Conservation (phyloP, 352 stramenopile species). For the Phytophthora citrophthora region DNA sequence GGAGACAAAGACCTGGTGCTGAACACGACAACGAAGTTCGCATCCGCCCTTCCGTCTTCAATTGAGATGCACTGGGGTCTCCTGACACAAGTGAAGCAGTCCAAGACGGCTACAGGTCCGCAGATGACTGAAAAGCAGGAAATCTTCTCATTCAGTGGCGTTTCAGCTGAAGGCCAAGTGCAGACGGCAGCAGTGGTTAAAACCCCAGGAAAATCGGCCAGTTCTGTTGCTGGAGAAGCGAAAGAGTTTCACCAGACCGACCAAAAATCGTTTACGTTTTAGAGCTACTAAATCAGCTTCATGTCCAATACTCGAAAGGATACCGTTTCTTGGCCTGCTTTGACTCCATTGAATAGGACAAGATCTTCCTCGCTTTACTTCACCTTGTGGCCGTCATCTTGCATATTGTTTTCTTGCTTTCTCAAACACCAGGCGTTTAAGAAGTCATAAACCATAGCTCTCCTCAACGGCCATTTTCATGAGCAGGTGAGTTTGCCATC, state of each 20-base stretch:
- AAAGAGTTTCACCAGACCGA: slow-evolving; percentile 8
- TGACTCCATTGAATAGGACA: no score
- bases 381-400: no score
- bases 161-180: slow-evolving; percentile 39
- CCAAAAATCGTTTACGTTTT: slow-evolving; percentile 21
- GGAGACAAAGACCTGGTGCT: slow-evolving; percentile 37
- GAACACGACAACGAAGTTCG: slow-evolving; percentile 28
- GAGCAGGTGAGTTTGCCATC: no score
- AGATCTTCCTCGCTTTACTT: no score
- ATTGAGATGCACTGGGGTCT: slow-evolving; percentile 57
- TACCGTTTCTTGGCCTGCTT: no score
- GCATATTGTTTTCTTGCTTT: no score
- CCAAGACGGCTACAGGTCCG: slow-evolving; percentile 42
- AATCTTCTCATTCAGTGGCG: slow-evolving; percentile 57
- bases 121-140: slow-evolving; percentile 52
- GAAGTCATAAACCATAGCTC: no score
- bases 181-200: slow-evolving; percentile 3
- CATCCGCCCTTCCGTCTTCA: slow-evolving; percentile 12
- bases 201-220: neutral
- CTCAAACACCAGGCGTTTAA: no score
- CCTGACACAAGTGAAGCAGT: slow-evolving; percentile 57
- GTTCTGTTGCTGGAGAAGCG: slow-evolving; percentile 7
- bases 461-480: no score
- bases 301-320: no score
- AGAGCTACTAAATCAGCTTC: neutral